Conservation (phyloP, 768 basidiomycete genomes). For the Steccherinum ochraceum region DNA sequence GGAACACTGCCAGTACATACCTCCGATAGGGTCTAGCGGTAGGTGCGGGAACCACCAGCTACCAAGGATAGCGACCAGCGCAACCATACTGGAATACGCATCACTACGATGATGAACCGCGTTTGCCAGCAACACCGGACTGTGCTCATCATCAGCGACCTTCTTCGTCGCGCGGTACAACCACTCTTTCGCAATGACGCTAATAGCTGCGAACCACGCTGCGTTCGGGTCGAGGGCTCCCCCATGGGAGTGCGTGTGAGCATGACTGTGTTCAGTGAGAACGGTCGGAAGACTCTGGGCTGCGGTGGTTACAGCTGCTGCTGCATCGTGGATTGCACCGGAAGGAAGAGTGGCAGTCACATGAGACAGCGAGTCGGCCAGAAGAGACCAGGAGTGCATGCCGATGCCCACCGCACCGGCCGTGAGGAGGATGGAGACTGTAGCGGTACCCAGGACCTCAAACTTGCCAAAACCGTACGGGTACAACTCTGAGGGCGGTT, state of each 20-base stretch:
- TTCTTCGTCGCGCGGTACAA: constrained; percentile 82
- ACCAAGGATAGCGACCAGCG: constrained; percentile 88
- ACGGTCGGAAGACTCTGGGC: constrained; percentile 47
- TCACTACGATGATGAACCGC: constrained; percentile 98
- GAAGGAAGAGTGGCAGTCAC: constrained; percentile 59
- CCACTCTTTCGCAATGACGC: constrained; percentile 87
- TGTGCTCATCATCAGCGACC: constrained; percentile 88
- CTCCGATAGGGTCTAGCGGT: constrained; percentile 92
- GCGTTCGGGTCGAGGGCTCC: constrained; percentile 79
- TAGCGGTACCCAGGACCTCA: constrained; percentile 91
- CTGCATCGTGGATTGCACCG: constrained; percentile 56
- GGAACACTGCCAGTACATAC: too few relatives aligned
- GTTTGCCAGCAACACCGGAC: constrained; percentile 91
- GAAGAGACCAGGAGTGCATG: constrained; percentile 83
- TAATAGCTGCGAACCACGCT: constrained; percentile 88
- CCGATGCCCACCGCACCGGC: constrained; percentile 82
- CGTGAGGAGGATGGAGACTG: constrained; percentile 81
- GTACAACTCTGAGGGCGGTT: constrained; percentile 71
- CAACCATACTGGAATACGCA: constrained; percentile 88
- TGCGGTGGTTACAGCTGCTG: constrained; percentile 48
- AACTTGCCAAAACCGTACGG: constrained; percentile 92
- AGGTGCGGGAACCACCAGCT: constrained; percentile 80
- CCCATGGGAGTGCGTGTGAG: constrained; percentile 45
- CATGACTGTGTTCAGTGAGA: constrained; percentile 29
- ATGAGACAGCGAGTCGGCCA: constrained; percentile 65